Evolutionary conservation across 2,329 filamentous ascomycete genomes (phyloP).

Genomic region (Talaromyces sp.): DNA sequence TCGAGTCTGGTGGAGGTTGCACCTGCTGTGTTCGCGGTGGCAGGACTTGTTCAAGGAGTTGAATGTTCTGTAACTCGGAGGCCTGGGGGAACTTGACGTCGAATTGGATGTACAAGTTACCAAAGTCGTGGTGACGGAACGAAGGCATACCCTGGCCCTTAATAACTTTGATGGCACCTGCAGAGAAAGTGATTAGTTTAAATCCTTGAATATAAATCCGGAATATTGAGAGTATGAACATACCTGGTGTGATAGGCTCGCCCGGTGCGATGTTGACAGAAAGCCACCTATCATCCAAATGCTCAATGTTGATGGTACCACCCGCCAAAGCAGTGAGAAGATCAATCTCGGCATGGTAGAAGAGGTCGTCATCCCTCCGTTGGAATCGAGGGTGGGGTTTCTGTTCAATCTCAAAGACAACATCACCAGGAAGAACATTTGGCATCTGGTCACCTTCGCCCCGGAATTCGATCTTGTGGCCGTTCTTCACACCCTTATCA

Average conservation of each 20-base stretch:
- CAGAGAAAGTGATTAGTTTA: constrained; percentile 25
- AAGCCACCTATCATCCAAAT: constrained; percentile 95
- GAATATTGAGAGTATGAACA: constrained; percentile 28
- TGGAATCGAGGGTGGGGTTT: constrained; percentile 97
- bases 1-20: constrained; percentile 71
- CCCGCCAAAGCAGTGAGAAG: constrained; percentile 91
- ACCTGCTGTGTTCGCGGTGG: constrained; percentile 63
- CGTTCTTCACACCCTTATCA: constrained; percentile 86
- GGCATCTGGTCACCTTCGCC: constrained; percentile 96
- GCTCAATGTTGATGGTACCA: constrained; percentile 86
- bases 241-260: constrained; percentile 90
- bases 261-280: constrained; percentile 88
- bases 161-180: constrained; percentile 87
- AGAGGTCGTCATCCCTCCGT: constrained; percentile 90
- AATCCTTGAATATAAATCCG: not conserved
- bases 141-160: constrained; percentile 98
- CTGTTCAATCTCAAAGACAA: constrained; percentile 98
- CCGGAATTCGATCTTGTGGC: constrained; percentile 94
- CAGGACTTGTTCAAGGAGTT: constrained; percentile 77
- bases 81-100: constrained; percentile 93
- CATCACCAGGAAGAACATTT: constrained; percentile 87
- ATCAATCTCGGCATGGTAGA: constrained; percentile 93
- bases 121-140: constrained; percentile 86
- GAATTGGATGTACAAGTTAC: constrained; percentile 97
- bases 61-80: constrained; percentile 63